Base-by-base conservation (phyloP, 495 filamentous ascomycete genomes). In the Penicillium ucsense region DNA sequence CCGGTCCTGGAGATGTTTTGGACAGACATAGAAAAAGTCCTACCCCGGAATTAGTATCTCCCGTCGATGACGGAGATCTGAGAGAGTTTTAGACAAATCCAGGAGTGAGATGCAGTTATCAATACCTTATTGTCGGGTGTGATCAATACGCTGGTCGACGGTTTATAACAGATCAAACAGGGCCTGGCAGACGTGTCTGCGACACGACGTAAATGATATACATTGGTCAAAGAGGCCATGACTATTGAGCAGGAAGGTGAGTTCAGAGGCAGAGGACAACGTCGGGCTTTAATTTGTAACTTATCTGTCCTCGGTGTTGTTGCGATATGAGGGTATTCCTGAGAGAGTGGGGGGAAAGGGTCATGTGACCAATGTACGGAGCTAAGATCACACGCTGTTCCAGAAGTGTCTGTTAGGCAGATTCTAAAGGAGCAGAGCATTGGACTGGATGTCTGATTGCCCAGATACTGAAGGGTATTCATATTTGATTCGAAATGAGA, bases 11-110 rank as follows among this genome's bases (percentile, higher is more conserved):
- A 96, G 74, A 64, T 98, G 92, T 38, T 76, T 71, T 9, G 81
- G 76, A 57, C 92, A 98, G 31, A 91, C 76, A 60, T 94, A 95
- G 66, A 98, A 97, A 72, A 86, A 95, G 62, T 98, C 92, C 87
- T 94, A 20, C 20, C 20, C 20, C 20, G 20, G 20, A 20, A 20
- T 20, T 20, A 20, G 20, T 20, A 20, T 20, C 1, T 20, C 20
- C 20, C 20, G 38, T 32, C 28, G 7, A n/a, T n/a, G 35, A 20
- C 9, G 34, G 41, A 8, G 4, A 58, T 41, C 5, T 30, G 31
- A 44, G 8, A 11, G 3, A 4, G 12, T 20, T 27, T 4, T 29
- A 34, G 27, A 7, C 1, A 32, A 28, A 29, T 35, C 31, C 31
- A 12, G 6, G 4, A 20, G 28, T 12, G 20, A 20, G 20, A 20